Percentiles rank a stretch among this genome's conserved stretches.
Conservation (phyloP, 1,284 basidiomycete species). For the Inonotus obliquus region DNA sequence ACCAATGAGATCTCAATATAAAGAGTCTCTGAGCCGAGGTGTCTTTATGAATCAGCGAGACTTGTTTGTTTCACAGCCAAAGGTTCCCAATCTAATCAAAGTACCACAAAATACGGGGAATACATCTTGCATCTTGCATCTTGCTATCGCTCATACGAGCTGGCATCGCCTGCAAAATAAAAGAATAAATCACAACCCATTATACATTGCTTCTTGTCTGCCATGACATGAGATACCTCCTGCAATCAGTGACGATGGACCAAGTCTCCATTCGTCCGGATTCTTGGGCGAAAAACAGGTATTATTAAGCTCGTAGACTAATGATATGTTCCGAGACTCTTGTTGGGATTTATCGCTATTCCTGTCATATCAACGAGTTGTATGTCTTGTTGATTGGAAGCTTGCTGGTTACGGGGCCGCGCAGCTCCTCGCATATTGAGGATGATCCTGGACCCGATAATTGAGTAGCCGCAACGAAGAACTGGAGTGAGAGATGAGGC, state of each 20-base stretch:
- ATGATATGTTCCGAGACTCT: not conserved
- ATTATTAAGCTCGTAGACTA: not conserved
- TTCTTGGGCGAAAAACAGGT: not conserved
- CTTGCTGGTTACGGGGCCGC: not conserved
- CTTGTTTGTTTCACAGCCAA: too few relatives aligned
- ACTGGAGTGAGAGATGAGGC: not conserved
- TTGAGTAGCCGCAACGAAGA: conserved; percentile 5
- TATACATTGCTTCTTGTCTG: not conserved
- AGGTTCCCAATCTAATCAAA: too few relatives aligned
- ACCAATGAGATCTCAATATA: too few relatives aligned
- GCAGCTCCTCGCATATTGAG: conserved; percentile 5
- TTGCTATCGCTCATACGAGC: too few relatives aligned
- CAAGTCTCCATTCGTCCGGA: not conserved
- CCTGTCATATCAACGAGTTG: not conserved
- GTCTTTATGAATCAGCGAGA: too few relatives aligned
- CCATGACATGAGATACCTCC: not conserved
- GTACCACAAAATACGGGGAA: too few relatives aligned
- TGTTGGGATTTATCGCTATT: not conserved
- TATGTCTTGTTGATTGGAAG: not conserved
- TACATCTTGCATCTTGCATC: too few relatives aligned
- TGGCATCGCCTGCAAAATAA: too few relatives aligned
- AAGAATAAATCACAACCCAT: too few relatives aligned
- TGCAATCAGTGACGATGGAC: not conserved
- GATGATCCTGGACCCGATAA: conserved; percentile 7
- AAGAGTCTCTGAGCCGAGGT: too few relatives aligned